Base-by-base conservation (phyloP, 1,284 basidiomycete genomes). In the Hypsizygus ulmarius region DNA sequence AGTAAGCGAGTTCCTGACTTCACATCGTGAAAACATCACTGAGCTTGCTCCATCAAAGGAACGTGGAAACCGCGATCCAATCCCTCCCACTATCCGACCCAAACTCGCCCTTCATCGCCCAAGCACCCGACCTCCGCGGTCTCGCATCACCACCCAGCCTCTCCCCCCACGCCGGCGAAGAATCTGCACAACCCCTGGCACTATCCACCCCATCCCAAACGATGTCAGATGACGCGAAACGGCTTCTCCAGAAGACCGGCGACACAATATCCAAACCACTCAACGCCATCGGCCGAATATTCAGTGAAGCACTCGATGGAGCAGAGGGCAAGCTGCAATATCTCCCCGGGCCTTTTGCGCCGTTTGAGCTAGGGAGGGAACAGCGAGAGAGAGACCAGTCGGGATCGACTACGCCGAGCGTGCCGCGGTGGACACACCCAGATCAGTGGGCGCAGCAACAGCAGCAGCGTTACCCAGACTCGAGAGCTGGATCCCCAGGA, bases 181-280 rank as follows among this genome's bases (percentile, higher is more conserved):
- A 94, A 64, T 87, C 91, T 3, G 90, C 93, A 1, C 78, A 85
- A 55, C 84, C 83, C 0, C 74, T 95, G 11, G 68, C 85, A 1
- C 69, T 90, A 8, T 74, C 88, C 2, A 77, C 81, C 12, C 82
- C 80, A 0, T 64, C 70, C 0, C 75, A 77, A 57, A 78, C 78
- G 0, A 69, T 91, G 27, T 79, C 82, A 2, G 82, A 90, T 49
- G 90, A 93, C 60, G 93, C 93, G 0, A 81, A 81, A 36, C 78
- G 84, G 12, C 79, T 96, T 37, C 74, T 97, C 47, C 87, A 93
- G 65, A 86, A 88, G 60, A 95, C 93, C 0, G 89, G 92, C 4
- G 90, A 93, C 61, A 90, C 82, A 0, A 85, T 96, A 49, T 90
- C 86, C 11, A 92, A 92, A 61, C 93, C 93, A 4, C 74, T 97